Percentiles rank a stretch among this genome's conserved stretches.
Conservation (phyloP, 2,329 filamentous ascomycete species). For the Didymellaceae sp. region DNA sequence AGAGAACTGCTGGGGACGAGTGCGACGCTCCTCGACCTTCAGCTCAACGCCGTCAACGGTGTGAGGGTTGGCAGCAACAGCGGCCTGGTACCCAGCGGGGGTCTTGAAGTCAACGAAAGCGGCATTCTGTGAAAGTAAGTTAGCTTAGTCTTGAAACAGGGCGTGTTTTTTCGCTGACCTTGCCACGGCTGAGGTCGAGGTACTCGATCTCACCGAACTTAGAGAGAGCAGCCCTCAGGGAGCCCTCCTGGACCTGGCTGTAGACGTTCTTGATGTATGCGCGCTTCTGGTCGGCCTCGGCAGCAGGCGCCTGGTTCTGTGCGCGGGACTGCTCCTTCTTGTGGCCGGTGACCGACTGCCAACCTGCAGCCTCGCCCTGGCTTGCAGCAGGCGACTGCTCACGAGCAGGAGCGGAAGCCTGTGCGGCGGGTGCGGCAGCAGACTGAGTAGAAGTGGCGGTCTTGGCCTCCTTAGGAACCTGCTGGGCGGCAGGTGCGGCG, state of each 20-base stretch:
- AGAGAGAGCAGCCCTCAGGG: slow-evolving; percentile 73
- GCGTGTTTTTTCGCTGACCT: slow-evolving; percentile 66
- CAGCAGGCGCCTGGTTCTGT: slow-evolving; percentile 66
- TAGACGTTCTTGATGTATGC: slow-evolving; percentile 97
- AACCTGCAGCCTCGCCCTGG: slow-evolving; percentile 70
- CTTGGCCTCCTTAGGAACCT: slow-evolving; percentile 45
- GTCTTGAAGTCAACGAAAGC: slow-evolving; percentile 95
- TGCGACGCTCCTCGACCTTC: slow-evolving; percentile 85
- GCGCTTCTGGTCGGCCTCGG: slow-evolving; percentile 76
- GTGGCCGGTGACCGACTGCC: slow-evolving; percentile 84
- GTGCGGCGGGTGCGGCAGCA: slow-evolving; percentile 32
- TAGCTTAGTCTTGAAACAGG: slow-evolving; percentile 16
- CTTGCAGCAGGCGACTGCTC: slow-evolving; percentile 46
- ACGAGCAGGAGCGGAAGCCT: slow-evolving; percentile 43
- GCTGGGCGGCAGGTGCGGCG: slow-evolving; percentile 42
- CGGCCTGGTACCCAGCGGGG: slow-evolving; percentile 79
- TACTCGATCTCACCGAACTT: slow-evolving; percentile 71
- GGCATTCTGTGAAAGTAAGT: slow-evolving; percentile 71
- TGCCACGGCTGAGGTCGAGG: slow-evolving; percentile 70
- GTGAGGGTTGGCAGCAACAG: slow-evolving; percentile 84
- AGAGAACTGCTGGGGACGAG: slow-evolving; percentile 52
- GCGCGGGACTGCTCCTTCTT: slow-evolving; percentile 82
- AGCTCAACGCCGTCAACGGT: slow-evolving; percentile 82
- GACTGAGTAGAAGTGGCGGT: slow-evolving; percentile 43
- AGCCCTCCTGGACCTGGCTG: slow-evolving; percentile 79